Percentiles rank a stretch among this genome's conserved stretches.
phyloP scores from a whole-genome alignment of 495 filamentous ascomycete species.

The Penicillium flavigenum region DNA sequence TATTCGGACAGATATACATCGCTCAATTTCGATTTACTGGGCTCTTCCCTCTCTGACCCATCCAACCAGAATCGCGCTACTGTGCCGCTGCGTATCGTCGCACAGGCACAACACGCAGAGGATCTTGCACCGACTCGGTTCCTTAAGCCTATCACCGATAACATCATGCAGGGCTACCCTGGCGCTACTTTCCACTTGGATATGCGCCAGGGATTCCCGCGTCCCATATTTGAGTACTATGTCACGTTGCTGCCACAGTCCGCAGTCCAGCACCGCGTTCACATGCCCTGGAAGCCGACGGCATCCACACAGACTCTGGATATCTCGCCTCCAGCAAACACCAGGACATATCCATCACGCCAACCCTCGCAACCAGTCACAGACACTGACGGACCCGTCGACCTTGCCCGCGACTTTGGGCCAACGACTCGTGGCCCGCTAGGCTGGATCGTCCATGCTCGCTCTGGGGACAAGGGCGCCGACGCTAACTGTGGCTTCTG shows the following conservation, averaged over 20 bases:
- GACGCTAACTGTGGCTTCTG: constrained; percentile 57
- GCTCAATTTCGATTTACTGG: constrained; percentile 38
- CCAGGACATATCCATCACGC: constrained; percentile 33
- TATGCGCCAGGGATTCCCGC: constrained; percentile 38
- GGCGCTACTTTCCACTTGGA: constrained; percentile 46
- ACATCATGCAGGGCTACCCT: constrained; percentile 46
- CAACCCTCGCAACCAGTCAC: constrained; percentile 32
- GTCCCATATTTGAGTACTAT: constrained; percentile 43
- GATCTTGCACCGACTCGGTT: constrained; percentile 34
- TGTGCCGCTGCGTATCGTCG: constrained; percentile 40
- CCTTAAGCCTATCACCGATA: constrained; percentile 40
- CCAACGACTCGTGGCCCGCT: constrained; percentile 43
- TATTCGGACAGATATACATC: constrained; percentile 25
- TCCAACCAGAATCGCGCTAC: constrained; percentile 39
- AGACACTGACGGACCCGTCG: constrained; percentile 13
- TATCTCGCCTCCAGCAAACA: constrained; percentile 36
- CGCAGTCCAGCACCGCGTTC: constrained; percentile 38
- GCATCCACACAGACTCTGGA: constrained; percentile 23
- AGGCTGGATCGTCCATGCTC: constrained; percentile 48
- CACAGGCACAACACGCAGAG: constrained; percentile 36
- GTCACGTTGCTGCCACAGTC: constrained; percentile 43
- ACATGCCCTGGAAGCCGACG: constrained; percentile 40
- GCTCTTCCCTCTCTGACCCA: constrained; percentile 30
- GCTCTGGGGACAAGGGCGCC: constrained; percentile 54
- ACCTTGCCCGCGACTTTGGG: constrained; percentile 35